These are phyloP conservation scores for Lavandula angustifolia DNA, from an alignment of 257 asterid species.

Conservation along the genomic window DNA sequence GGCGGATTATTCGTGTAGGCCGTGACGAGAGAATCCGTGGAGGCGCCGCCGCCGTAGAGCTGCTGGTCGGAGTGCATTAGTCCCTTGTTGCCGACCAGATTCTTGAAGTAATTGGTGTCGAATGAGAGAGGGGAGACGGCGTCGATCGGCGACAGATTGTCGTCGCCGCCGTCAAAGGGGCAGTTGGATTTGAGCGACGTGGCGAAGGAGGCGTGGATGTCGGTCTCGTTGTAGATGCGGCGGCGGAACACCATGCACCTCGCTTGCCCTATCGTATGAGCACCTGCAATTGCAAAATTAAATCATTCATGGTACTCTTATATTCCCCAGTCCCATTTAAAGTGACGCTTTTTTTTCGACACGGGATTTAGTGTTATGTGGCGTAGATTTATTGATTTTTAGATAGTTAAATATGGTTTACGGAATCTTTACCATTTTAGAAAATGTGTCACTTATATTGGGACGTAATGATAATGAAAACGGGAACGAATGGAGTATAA, in stretches of 20 bases:
- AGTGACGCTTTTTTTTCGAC: too few species aligned
- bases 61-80: slow-evolving; percentile 69
- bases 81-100: slow-evolving; percentile 44
- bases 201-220: slow-evolving; percentile 54
- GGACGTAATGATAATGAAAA: too few species aligned
- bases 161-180: slow-evolving; percentile 51
- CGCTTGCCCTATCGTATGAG: slow-evolving; percentile 68
- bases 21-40: slow-evolving; percentile 49
- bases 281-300: slow-evolving; percentile 44
- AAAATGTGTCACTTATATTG: too few species aligned
- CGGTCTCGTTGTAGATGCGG: slow-evolving; percentile 60
- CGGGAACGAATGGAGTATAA: too few species aligned
- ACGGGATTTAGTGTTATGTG: too few species aligned
- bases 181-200: slow-evolving; percentile 51
- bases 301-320: too few species aligned
- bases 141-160: slow-evolving; percentile 50
- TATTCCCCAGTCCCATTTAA: too few species aligned
- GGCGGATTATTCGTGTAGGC: slow-evolving; percentile 35
- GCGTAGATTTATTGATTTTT: too few species aligned
- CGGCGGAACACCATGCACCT: slow-evolving; percentile 50
- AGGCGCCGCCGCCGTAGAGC: slow-evolving; percentile 53
- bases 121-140: slow-evolving; percentile 42
- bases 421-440: too few species aligned
- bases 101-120: slow-evolving; percentile 53
- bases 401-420: too few species aligned